Base-by-base conservation (phyloP, 306 rosid genomes). In the Elaeagnus macrophylla region DNA sequence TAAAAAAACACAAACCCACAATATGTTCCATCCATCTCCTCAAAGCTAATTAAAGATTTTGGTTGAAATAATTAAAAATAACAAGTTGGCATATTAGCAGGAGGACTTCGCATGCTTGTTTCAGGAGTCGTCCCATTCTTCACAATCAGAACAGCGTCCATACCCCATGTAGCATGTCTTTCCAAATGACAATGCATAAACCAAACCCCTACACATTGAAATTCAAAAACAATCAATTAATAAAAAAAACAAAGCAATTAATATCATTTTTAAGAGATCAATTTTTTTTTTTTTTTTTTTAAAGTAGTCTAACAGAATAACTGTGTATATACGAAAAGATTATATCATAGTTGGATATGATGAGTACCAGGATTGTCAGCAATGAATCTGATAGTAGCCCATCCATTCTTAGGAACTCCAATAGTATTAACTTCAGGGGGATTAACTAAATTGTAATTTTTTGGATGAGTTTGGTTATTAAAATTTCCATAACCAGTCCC, bases 321-420 rank as follows among this genome's bases (percentile, higher is more conserved):
- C n/a, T n/a, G n/a, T n/a, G n/a, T n/a, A n/a, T n/a, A n/a, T n/a
- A n/a, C n/a, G n/a, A n/a, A n/a, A n/a, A n/a, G n/a, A n/a, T n/a
- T n/a, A n/a, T n/a, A n/a, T n/a, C n/a, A n/a, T n/a, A n/a, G n/a
- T n/a, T n/a, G n/a, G n/a, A n/a, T n/a, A n/a, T n/a, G n/a, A n/a
- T n/a, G n/a, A n/a, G 6, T 64, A 61, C 79, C 71, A 5, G 75
- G 79, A 55, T 74, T 74, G 46, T 59, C 5, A 8, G 75, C 79
- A 5, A 36, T 13, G 42, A 74, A 74, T 59, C 79, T 65, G 13
- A 74, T 59, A 13, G 65, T 12, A 25, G 60, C 37, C 80, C 80
- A 75, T 13, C 76, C 80, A 48, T 56, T 69, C 32, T 50, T 61
- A 13, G 68, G 74, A 16, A 69, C 39, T 19, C 62, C 57, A 3